Base-by-base conservation (phyloP, 2,329 filamentous ascomycete genomes). In the Botrytis sinoallii region DNA sequence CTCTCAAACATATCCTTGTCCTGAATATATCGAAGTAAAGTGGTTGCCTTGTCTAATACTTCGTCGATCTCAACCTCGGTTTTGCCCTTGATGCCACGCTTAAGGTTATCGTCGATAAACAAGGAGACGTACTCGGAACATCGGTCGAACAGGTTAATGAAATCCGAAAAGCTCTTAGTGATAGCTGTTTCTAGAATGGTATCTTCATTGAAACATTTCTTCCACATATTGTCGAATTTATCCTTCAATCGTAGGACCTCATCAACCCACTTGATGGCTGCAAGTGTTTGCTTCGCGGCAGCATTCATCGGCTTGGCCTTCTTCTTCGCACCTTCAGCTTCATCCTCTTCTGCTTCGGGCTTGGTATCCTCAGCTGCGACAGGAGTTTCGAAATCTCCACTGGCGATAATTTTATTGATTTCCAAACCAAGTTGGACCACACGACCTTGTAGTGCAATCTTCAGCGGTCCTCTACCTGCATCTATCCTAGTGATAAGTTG, bases 101-200 rank as follows among this genome's bases (percentile, higher is more conserved):
- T 97, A 79, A 99, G 88, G 80, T 95, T 97, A 79, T 98, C 95
- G 79, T 99, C 96, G 74, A 99, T 97, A 83, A 97, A 99, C 0
- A 99, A 87, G 0, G 96, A 99, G 9, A 98, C 92, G 80, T 94
- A 97, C 81, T 99, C 96, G 1, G 95, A 93, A 78, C 92, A 92
- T 75, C 95, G 90, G 22, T 85, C 83, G 80, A 97, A 98, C n/a
- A 90, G 84, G 81, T 98, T 98, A 86, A 99, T 97, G 79, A 98
- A 97, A 25, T 97, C 92, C 1, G 93, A 88, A 79, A 98, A 97
- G 80, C 94, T 97, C 80, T 91, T 91, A 2, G 93, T 95, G 40
- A 98, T 86, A 0, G 93, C 91, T 2, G 92, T 93, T 79, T 97
- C 93, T 25, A 99, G 85, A 12, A 90, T 86, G 57, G 94, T 87